Conservation (phyloP, 2,329 filamentous ascomycete species). For the Chaetomium olivaceum region DNA sequence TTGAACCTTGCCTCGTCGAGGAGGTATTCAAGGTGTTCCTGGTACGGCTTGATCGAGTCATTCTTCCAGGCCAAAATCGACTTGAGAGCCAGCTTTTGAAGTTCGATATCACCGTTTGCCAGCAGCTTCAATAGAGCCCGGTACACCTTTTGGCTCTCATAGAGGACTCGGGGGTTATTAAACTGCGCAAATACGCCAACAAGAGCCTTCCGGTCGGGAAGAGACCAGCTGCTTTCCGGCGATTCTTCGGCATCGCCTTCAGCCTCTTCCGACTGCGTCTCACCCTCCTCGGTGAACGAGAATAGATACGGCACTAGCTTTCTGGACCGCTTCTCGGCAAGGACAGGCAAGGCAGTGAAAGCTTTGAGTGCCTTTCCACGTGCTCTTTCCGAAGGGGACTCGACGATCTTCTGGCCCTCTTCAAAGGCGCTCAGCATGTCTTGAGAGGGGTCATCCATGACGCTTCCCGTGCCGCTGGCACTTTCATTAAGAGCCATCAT, state of each 20-base stretch:
- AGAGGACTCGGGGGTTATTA: slow-evolving; percentile 81
- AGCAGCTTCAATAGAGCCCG: slow-evolving; percentile 72
- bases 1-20: slow-evolving; percentile 90
- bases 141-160: slow-evolving; percentile 74
- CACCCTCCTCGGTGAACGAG: slow-evolving; percentile 67
- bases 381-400: slow-evolving; percentile 56
- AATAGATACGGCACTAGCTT: slow-evolving; percentile 83
- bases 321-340: slow-evolving; percentile 85
- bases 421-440: slow-evolving; percentile 66
- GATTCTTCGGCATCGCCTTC: slow-evolving; percentile 42
- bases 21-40: slow-evolving; percentile 81
- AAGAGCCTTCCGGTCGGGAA: slow-evolving; percentile 81
- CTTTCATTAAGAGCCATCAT: slow-evolving; percentile 59
- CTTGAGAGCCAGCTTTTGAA: slow-evolving; percentile 83
- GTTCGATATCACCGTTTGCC: slow-evolving; percentile 84
- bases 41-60: slow-evolving; percentile 70
- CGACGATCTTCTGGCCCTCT: slow-evolving; percentile 57
- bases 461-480: slow-evolving; percentile 53
- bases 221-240: slow-evolving; percentile 58
- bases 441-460: slow-evolving; percentile 55
- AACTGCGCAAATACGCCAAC: slow-evolving; percentile 82
- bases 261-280: slow-evolving; percentile 40
- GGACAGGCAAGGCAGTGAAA: slow-evolving; percentile 67
- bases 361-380: slow-evolving; percentile 79
- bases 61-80: slow-evolving; percentile 89